These are phyloP conservation scores for Quambalaria eucalypti DNA, from an alignment of 1,284 basidiomycete genomes.

Conservation along the genomic window DNA sequence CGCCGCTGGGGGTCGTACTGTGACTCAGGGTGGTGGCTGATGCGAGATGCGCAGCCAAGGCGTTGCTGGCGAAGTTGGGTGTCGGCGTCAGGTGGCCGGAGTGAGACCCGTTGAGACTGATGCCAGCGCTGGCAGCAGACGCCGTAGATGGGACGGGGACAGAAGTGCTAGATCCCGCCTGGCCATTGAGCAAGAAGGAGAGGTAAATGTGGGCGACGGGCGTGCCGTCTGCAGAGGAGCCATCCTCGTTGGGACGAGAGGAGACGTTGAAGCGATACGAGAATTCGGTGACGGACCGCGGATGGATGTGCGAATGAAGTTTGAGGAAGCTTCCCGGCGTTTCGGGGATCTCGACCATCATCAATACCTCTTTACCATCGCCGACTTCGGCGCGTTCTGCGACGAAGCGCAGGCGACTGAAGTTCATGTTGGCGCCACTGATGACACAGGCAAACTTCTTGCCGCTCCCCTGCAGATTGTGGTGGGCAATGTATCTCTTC, in stretches of 20 bases:
- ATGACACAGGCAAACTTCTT: slow-evolving; percentile 85
- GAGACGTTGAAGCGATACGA: slow-evolving; percentile 65
- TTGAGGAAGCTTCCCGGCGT: slow-evolving; percentile 65
- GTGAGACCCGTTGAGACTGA: background rate
- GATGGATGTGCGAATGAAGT: slow-evolving; percentile 77
- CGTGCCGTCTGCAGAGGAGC: background rate
- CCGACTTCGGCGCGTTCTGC: slow-evolving; percentile 95
- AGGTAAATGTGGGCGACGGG: slow-evolving; percentile 69
- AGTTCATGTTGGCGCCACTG: slow-evolving; percentile 98
- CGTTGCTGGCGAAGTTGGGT: background rate
- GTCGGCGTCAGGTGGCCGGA: background rate
- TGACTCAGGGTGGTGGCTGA: background rate
- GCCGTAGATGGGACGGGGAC: background rate
- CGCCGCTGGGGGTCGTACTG: background rate
- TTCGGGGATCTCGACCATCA: slow-evolving; percentile 89
- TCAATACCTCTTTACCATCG: slow-evolving; percentile 82
- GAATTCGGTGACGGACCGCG: slow-evolving; percentile 91
- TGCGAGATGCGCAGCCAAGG: background rate
- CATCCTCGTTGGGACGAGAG: slow-evolving; percentile 25
- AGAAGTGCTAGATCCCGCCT: background rate
- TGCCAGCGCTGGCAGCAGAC: background rate
- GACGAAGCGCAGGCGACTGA: slow-evolving; percentile 87
- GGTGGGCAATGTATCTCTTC: slow-evolving; percentile 75
- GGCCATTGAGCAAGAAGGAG: slow-evolving; percentile 67
- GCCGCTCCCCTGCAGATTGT: slow-evolving; percentile 69